Percentiles rank a stretch among this genome's conserved stretches.
Conservation (phyloP, 78 protist genomes). For the Capsaspora owczarzaki region DNA sequence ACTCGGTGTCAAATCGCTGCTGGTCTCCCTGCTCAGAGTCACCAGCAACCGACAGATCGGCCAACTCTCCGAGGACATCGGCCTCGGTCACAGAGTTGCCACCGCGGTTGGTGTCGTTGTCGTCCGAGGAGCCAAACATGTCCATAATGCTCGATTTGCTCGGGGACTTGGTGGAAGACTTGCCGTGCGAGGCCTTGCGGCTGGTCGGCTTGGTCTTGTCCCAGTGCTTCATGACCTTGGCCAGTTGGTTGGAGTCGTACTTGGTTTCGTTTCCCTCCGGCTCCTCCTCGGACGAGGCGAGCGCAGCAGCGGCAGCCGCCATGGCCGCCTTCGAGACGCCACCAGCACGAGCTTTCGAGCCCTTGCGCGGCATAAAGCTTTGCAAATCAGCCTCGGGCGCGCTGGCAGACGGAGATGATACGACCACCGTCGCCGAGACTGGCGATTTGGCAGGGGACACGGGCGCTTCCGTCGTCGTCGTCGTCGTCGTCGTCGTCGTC, state of each 20-base stretch:
- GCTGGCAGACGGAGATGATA: too few relatives aligned
- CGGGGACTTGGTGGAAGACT: background rate
- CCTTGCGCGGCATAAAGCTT: too few relatives aligned
- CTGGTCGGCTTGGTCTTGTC: background rate
- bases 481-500: too few relatives aligned
- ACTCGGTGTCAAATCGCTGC: background rate
- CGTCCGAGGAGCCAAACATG: too few relatives aligned
- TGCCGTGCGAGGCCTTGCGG: background rate
- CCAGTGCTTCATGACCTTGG: conserved; percentile 5
- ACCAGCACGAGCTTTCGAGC: too few relatives aligned
- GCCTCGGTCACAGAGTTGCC: background rate
- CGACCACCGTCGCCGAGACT: too few relatives aligned
- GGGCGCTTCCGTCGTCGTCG: too few relatives aligned
- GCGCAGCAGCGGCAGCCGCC: background rate
- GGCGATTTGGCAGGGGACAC: too few relatives aligned
- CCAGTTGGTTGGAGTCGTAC: conserved; percentile 8
- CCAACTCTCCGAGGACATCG: background rate
- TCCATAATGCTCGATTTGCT: too few relatives aligned
- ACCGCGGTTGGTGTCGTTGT: too few relatives aligned
- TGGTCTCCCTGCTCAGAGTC: background rate
- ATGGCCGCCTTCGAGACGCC: too few relatives aligned
- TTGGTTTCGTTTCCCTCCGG: background rate
- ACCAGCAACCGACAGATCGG: background rate
- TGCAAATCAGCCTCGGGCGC: too few relatives aligned
- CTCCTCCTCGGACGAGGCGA: background rate